A percentile compares a stretch with the other conserved stretches of the same genome.
Evolutionary conservation across 2,329 filamentous ascomycete genomes (phyloP).

Genomic region (Pseudonectria foliicola): DNA sequence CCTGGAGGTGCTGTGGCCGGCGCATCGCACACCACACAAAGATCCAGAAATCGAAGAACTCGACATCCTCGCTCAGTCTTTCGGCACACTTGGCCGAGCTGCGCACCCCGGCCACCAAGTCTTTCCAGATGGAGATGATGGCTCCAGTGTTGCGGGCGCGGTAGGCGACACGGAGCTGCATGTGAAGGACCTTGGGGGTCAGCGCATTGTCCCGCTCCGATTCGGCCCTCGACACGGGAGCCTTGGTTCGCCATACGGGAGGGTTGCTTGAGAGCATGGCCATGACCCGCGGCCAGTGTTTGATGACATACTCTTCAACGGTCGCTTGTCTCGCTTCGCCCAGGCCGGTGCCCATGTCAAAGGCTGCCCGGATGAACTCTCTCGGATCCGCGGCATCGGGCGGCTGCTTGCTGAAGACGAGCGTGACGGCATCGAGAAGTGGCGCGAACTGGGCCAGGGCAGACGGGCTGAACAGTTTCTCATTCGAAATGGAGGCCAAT

Average conservation of each 20-base stretch:
- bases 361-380: conserved; percentile 8
- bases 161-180: conserved; percentile 24
- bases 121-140: conserved; percentile 27
- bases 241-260: conserved; percentile 14
- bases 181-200: conserved; percentile 17
- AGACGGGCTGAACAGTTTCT: conserved; percentile 7
- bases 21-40: conserved; percentile 33
- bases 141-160: conserved; percentile 22
- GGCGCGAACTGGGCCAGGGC: conserved; percentile 18
- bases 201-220: conserved; percentile 2
- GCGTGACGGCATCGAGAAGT: conserved; percentile 21
- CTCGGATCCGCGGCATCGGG: conserved; percentile 9
- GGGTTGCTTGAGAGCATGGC: conserved; percentile 18
- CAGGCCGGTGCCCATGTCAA: conserved; percentile 11
- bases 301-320: conserved; percentile 20
- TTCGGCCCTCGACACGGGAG: conserved; percentile 2
- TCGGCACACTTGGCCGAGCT: conserved; percentile 16
- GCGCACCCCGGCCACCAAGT: conserved; percentile 20
- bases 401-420: conserved; percentile 12
- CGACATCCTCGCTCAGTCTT: conserved; percentile 25
- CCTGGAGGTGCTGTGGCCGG: conserved; percentile 22
- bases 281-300: conserved; percentile 22
- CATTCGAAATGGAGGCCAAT: conserved; percentile 24
- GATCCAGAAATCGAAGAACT: conserved; percentile 34
- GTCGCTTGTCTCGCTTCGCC: conserved; percentile 11